Evolutionary conservation across 495 filamentous ascomycete species (phyloP), one percentile per base, ranked within the genome.

Genomic region (Penicillium argentinense): DNA sequence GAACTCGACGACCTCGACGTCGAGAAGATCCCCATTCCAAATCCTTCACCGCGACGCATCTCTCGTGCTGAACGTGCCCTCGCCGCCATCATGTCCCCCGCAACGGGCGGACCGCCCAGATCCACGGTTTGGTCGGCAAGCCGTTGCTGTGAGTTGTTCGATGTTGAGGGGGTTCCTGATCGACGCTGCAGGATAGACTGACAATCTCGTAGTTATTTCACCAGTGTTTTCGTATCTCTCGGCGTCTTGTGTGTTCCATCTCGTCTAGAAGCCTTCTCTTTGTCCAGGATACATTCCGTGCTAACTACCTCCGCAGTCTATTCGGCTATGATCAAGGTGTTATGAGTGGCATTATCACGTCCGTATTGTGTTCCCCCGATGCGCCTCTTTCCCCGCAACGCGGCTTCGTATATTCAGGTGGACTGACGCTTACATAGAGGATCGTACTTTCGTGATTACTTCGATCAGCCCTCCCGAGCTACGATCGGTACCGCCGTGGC

Each of bases 261-360:
- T 26, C 25, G 14, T 34, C 14, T 6, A 17, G 5, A 17, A n/a
- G n/a, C 12, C 3, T 9, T 5, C 33, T 7, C 16, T 12, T 21
- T 36, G 8, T 33, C 7, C 14, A 19, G 3, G 7, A 8, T 9
- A 21, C n/a, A n/a, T n/a, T n/a, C n/a, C n/a, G 12, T 34, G 17
- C 33, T 36, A 18, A 36, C 33, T 36, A 11, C 16, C 9, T 5
- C 33, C 16, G 17, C 9, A 36, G 33, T 57, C 75, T 98, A 19
- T 98, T 98, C 66, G 95, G 93, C 43, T 98, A 98, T 79, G 93
- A 98, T 63, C 93, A 98, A 67, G 93, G 93, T 49, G 93, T 98
- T 36, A 97, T 97, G 93, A 97, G 95, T 48, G 95, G 93, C 30
- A 95, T 98, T 60, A 97, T 98, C 70, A 97, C 88, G 91, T 96